Base-by-base conservation (phyloP, 495 filamentous ascomycete species). In the Lasiosphaeriaceae sp. region DNA sequence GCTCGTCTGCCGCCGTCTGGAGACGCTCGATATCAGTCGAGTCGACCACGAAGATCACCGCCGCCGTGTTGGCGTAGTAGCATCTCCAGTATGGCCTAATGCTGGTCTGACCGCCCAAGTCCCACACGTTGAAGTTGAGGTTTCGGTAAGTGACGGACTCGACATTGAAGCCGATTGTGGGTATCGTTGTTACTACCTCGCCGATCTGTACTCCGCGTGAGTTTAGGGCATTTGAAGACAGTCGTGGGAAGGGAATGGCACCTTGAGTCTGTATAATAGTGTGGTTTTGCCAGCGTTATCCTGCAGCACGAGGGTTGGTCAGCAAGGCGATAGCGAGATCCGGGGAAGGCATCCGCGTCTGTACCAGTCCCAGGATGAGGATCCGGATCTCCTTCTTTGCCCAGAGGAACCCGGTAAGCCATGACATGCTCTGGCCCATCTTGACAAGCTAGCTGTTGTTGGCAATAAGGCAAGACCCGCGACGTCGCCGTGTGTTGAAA, bases 231-330 rank as follows among this genome's bases (percentile, higher is more conserved):
- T 7, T 31, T 9, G 31, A 41, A 16, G 19, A 43, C 24, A 1
- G 34, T 6, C 1, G 41, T 31, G 11, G 23, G 29, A 41, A 16
- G 35, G 29, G 23, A 47, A 44, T 59, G 77, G 34, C 74, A 96
- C 92, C 86, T 97, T 96, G 51, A 98, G 76, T 70, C 95, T 86
- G 76, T 97, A 98, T 22, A 98, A 82, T 53, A 98, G 80, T 47
- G 94, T 98, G 41, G 94, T 98, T 74, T 98, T 98, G 68, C 94
- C 94, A 44, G 94, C 94, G 72, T 98, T 98, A 74, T 98, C 94
- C 92, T 97, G 51, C n/a, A 22, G 49, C 37, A 61, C 51, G 62
- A 52, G 65, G 50, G 47, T 39, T 41, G 20, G 58, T 69, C 56
- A 71, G 62, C 51, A 60, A 19, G 35, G 12, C n/a, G 12, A 17